Evolutionary conservation across 225 moss, liverwort and hornwort genomes (phyloP).

Genomic region (Marchantia paleacea): DNA sequence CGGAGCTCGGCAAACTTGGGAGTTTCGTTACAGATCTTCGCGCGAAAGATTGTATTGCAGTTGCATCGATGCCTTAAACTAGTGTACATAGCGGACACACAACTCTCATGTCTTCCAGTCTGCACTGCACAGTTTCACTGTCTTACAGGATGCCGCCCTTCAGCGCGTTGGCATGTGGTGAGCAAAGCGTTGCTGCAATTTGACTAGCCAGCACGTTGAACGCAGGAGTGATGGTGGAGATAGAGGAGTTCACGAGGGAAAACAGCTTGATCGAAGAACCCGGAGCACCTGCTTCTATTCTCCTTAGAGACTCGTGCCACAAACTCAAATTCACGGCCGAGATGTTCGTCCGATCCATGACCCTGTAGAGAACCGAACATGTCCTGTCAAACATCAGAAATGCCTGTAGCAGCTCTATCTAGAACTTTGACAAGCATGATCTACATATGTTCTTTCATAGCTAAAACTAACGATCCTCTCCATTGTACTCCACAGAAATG

Average conservation of each 20-base stretch:
- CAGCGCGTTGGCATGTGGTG: background rate
- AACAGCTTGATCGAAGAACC: background rate
- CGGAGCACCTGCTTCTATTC: background rate
- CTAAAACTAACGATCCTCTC: too few relatives aligned
- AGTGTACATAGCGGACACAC: too few relatives aligned
- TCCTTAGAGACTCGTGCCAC: background rate
- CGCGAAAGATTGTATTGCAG: background rate
- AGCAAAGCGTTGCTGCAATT: background rate
- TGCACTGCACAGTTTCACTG: background rate
- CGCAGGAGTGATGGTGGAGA: background rate
- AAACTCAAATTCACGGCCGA: background rate
- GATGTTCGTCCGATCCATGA: background rate
- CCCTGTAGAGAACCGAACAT: background rate
- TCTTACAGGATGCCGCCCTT: background rate
- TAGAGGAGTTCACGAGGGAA: background rate
- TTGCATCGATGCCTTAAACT: background rate
- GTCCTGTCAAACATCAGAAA: too few relatives aligned
- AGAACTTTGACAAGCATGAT: too few relatives aligned
- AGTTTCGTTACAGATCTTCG: background rate
- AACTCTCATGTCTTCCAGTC: too few relatives aligned
- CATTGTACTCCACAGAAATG: too few relatives aligned
- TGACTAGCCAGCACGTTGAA: background rate
- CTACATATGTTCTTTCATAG: too few relatives aligned
- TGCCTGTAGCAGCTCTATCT: too few relatives aligned
- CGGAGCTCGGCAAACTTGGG: background rate